Base-by-base conservation (phyloP, 2,329 filamentous ascomycete genomes). In the Teratosphaeria destructans region DNA sequence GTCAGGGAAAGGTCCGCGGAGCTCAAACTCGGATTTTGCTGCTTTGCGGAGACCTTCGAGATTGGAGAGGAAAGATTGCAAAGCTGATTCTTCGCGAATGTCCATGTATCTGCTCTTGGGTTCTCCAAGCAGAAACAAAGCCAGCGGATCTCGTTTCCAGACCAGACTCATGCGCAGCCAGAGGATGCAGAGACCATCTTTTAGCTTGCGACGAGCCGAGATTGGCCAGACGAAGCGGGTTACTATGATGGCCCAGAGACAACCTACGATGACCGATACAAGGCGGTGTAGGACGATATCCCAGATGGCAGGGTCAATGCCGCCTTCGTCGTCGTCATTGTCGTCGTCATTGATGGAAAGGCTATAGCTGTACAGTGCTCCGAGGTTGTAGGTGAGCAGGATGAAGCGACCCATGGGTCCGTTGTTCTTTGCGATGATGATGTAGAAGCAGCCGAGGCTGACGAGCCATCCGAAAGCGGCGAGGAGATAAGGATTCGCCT, bases 141-240 rank as follows among this genome's bases (percentile, higher is more conserved):
- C 87, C 27, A 99, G 78, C 0, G 94, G 94, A 8, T 95, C 93
- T 53, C 92, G 85, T 75, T 93, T 95, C 94, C 94, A 99, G 64
- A 97, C 92, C 37, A 99, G 81, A 16, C 91, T 90, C 85, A 99
- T 92, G 60, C 95, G 89, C 6, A 99, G 81, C 83, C 94, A 97
- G 12, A 99, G 78, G n/a, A 96, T 80, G 32, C 90, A 89, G 11
- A 96, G 80, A 1, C 93, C 93, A 68, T 95, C 87, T 69, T 94
- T 90, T 67, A 97, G 86, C 74, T 95, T 95, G 63, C 82, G 81
- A 52, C 94, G 83, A 1, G 91, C 94, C 35, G 90, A 94, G 63
- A 96, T 95, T 8, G 94, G 94, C 90, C 92, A 97, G 64, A 99
- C 86, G 56, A 95, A 70, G 60, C 93, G 84, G 56, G 92, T 96